Conservation (phyloP, 306 rosid genomes). For the Lathyrus aphaca region DNA sequence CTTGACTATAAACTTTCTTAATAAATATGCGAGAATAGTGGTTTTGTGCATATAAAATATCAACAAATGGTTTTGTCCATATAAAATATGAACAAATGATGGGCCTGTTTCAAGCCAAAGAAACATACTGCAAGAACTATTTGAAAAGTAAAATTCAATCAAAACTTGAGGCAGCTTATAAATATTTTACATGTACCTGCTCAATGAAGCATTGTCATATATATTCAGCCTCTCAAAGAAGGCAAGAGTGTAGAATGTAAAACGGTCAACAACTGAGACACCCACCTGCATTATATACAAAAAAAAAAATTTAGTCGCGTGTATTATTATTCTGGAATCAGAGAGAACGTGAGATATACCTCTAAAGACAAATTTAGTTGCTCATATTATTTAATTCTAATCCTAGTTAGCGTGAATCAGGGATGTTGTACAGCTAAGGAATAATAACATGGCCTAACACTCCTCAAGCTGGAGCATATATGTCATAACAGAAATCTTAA, state of each 20-base stretch:
- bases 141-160: constrained; percentile 33
- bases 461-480: not conserved
- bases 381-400: not conserved
- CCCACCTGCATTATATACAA: constrained; percentile 66
- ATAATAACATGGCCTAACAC: not conserved
- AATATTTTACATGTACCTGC: constrained; percentile 56
- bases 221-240: constrained; percentile 92
- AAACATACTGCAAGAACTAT: constrained; percentile 22
- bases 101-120: constrained; percentile 4
- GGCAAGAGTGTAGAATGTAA: constrained; percentile 88
- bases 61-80: not conserved
- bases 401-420: not conserved
- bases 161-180: constrained; percentile 11
- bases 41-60: constrained; percentile 17
- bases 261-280: constrained; percentile 96
- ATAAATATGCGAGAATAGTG: constrained; percentile 8
- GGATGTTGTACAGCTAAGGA: not conserved
- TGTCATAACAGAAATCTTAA: not conserved
- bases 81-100: constrained; percentile 2
- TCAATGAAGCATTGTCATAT: constrained; percentile 90
- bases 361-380: not conserved
- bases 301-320: constrained; percentile 33
- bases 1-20: constrained; percentile 20
- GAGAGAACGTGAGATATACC: not conserved
- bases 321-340: not conserved